Evolutionary conservation across 2,329 filamentous ascomycete species (phyloP), one percentile per base, ranked within the genome.

Genomic region (Trichoderma brevicompactum): DNA sequence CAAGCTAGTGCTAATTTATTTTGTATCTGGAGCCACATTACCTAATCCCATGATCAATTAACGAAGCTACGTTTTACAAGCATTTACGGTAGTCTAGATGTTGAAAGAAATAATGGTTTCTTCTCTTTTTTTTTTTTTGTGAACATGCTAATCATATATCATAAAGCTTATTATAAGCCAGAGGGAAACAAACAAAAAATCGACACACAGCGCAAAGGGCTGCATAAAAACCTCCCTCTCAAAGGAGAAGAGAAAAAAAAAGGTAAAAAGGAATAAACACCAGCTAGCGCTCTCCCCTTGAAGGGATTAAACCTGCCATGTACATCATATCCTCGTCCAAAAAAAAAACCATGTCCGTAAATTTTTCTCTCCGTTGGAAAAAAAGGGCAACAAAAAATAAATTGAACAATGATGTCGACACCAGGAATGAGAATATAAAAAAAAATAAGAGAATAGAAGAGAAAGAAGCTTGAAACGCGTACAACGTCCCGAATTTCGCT

Each of bases 321-420:
- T 61, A 60, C 49, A 50, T 65, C 38, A 60, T 44, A 19, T 64
- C 56, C 49, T 58, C 19, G 64, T 56, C 53, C 2, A 28, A 28
- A 28, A 28, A 5, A 28, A 28, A 28, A 44, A 53, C 34, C 61
- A 44, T 28, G 44, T 49, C 44, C 34, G 41, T 48, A 28, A 3
- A 3, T 28, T 28, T 28, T 28, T 56, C 38, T 46, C 19, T 15
- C 23, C 52, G 49, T 46, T 12, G 40, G 43, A 41, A 60, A 10
- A 38, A 38, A 36, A 5, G 34, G n/a, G 23, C 23, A 28, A 28
- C 2, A 49, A 43, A 36, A 50, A 64, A 41, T 5, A 9, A 36
- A 53, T 36, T 19, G 34, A 53, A 17, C 17, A 41, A 28, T 48
- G 55, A 59, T 28, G 48, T 59, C 38, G 34, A 59, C 55, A 59